Conservation (phyloP, 768 basidiomycete genomes). For the Russula compacta region DNA sequence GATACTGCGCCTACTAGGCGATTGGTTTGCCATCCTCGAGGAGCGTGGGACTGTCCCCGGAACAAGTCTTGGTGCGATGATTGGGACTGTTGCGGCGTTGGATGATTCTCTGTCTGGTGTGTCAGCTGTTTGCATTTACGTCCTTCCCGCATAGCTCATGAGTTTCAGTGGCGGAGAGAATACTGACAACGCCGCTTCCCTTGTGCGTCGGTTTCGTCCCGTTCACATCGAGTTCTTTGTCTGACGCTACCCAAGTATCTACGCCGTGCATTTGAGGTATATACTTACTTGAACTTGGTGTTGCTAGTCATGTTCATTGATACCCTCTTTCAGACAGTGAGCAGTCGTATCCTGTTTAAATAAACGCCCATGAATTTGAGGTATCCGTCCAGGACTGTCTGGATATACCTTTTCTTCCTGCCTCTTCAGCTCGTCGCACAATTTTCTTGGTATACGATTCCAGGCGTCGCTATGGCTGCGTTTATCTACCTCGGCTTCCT, state of each 20-base stretch:
- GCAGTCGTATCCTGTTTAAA: background rate
- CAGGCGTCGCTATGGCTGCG: constrained; percentile 53
- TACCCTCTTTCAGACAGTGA: background rate
- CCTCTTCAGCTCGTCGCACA: constrained; percentile 64
- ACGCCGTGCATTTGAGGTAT: constrained; percentile 53
- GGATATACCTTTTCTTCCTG: constrained; percentile 67
- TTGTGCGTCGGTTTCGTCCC: constrained; percentile 40
- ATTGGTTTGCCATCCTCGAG: constrained; percentile 51
- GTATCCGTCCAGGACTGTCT: constrained; percentile 40
- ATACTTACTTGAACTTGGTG: background rate
- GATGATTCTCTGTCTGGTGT: constrained; percentile 45
- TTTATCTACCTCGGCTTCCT: constrained; percentile 74
- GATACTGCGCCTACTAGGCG: constrained; percentile 44
- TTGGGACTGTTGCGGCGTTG: constrained; percentile 39
- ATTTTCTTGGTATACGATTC: constrained; percentile 57
- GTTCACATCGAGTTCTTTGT: background rate
- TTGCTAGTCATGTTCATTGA: background rate
- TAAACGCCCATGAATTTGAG: background rate
- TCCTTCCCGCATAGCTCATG: background rate
- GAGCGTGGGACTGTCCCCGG: constrained; percentile 50
- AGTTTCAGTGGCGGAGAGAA: constrained; percentile 42
- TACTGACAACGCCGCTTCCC: constrained; percentile 55
- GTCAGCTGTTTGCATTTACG: constrained; percentile 10
- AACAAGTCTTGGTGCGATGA: constrained; percentile 42
- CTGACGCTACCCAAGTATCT: constrained; percentile 39